Percentiles rank a stretch among this genome's conserved stretches.
phyloP scores from a whole-genome alignment of 148 eudicot genomes.

The Vaccinium corymbosum region DNA sequence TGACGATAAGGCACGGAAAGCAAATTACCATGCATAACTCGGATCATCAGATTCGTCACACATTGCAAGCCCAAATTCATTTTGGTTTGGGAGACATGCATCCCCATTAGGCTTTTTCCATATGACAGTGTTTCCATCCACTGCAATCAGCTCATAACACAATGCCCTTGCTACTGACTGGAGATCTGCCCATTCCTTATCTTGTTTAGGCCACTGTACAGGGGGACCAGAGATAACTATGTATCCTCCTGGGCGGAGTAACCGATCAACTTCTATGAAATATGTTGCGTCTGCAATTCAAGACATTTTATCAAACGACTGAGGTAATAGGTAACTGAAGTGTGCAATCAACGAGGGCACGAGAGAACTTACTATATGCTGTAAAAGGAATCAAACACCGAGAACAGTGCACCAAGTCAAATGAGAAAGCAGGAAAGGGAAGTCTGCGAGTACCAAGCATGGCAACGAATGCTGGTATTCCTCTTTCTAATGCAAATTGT shows the following conservation, averaged over 20 bases:
- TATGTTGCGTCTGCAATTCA: conserved; percentile 85
- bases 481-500: conserved; percentile 97
- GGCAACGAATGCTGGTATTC: conserved; percentile 92
- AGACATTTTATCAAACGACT: conserved; percentile 8
- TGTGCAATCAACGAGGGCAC: background rate
- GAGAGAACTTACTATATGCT: conserved; percentile 76
- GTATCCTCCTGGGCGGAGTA: conserved; percentile 97
- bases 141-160: conserved; percentile 90
- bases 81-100: conserved; percentile 79
- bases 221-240: conserved; percentile 96
- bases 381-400: conserved; percentile 97
- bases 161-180: conserved; percentile 91
- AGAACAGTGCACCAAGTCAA: conserved; percentile 97
- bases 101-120: conserved; percentile 86
- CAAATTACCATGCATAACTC: conserved; percentile 75
- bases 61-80: conserved; percentile 69
- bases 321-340: conserved; percentile 4
- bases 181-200: conserved; percentile 98
- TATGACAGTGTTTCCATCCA: conserved; percentile 88
- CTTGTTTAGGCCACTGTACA: conserved; percentile 90
- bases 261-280: conserved; percentile 87
- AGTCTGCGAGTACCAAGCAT: conserved; percentile 99
- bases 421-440: conserved; percentile 94
- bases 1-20: background rate
- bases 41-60: conserved; percentile 84